Conservation (phyloP, 1,284 basidiomycete species). For the Dichomitus squalens region DNA sequence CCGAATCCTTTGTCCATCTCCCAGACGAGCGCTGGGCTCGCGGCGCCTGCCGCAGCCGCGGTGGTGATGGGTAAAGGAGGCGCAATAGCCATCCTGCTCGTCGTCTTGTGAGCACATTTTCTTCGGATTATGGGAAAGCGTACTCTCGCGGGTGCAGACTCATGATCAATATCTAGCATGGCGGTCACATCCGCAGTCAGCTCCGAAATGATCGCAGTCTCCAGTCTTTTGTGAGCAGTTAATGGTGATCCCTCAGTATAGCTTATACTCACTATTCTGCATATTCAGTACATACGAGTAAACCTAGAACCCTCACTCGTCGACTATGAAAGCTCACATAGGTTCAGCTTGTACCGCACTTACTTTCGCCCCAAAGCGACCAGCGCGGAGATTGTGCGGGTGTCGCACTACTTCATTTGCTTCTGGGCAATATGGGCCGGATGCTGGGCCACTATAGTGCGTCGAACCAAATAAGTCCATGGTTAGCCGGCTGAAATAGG, state of each 20-base stretch:
- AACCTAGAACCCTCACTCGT: conserved; percentile 14
- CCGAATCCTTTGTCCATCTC: conserved; percentile 50
- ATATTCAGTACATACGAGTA: conserved; percentile 40
- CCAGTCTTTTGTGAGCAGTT: conserved; percentile 50
- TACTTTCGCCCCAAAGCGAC: conserved; percentile 67
- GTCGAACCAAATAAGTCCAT: conserved; percentile 6
- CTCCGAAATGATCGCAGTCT: conserved; percentile 64
- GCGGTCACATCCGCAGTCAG: conserved; percentile 63
- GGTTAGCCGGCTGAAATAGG: neutral
- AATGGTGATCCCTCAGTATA: neutral
- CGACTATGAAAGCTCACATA: conserved; percentile 17
- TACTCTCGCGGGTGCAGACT: neutral
- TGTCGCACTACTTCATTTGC: conserved; percentile 54
- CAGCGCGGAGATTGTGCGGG: conserved; percentile 63
- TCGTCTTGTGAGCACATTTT: conserved; percentile 48
- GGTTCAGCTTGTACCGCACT: conserved; percentile 55
- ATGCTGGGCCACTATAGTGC: conserved; percentile 49
- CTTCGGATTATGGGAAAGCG: neutral
- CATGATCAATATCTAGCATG: conserved; percentile 36
- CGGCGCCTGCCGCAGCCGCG: conserved; percentile 54
- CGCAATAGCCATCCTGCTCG: conserved; percentile 51
- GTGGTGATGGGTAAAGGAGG: conserved; percentile 55
- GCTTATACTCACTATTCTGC: neutral
- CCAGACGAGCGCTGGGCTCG: conserved; percentile 54
- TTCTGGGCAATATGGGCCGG: conserved; percentile 66